Conservation (phyloP, 2,329 filamentous ascomycete genomes). For the Fusarium sarcochroum region DNA sequence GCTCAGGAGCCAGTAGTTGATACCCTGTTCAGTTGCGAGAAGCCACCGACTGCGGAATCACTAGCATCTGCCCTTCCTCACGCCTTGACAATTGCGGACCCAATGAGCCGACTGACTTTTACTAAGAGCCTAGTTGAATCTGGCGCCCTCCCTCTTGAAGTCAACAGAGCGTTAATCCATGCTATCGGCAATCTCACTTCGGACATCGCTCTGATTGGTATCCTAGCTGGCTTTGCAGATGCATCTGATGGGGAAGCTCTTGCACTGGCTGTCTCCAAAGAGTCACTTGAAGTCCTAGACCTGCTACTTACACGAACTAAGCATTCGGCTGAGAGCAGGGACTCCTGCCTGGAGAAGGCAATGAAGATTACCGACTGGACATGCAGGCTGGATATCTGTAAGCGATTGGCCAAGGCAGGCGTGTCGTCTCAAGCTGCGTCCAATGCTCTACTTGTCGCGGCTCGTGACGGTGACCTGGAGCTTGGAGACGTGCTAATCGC, state of each 20-base stretch:
- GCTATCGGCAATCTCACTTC: slow-evolving; percentile 62
- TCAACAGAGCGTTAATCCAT: slow-evolving; percentile 66
- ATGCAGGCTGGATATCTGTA: slow-evolving; percentile 60
- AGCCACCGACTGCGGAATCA: slow-evolving; percentile 58
- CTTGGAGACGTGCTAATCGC: slow-evolving; percentile 66
- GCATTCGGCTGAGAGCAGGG: slow-evolving; percentile 57
- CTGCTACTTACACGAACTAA: slow-evolving; percentile 58
- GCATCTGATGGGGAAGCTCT: slow-evolving; percentile 66
- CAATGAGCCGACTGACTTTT: slow-evolving; percentile 65
- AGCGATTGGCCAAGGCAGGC: slow-evolving; percentile 61
- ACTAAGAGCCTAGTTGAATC: slow-evolving; percentile 65
- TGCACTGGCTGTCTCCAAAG: slow-evolving; percentile 60
- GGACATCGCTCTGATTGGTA: slow-evolving; percentile 64
- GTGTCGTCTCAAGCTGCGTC: slow-evolving; percentile 62
- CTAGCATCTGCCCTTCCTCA: slow-evolving; percentile 66
- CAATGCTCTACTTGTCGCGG: slow-evolving; percentile 64
- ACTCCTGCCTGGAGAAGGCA: slow-evolving; percentile 60
- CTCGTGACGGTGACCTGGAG: slow-evolving; percentile 66
- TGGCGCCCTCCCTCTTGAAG: slow-evolving; percentile 63
- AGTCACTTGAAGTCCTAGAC: slow-evolving; percentile 61
- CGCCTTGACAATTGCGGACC: slow-evolving; percentile 65
- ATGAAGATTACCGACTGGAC: slow-evolving; percentile 58
- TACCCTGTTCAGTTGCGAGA: slow-evolving; percentile 59
- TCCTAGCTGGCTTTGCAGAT: slow-evolving; percentile 63
- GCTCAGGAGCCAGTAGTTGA: slow-evolving; percentile 63